Percentiles rank a stretch among this genome's conserved stretches.
phyloP scores from a whole-genome alignment of 768 basidiomycete species.

The Tricholoma hemisulphureum region DNA sequence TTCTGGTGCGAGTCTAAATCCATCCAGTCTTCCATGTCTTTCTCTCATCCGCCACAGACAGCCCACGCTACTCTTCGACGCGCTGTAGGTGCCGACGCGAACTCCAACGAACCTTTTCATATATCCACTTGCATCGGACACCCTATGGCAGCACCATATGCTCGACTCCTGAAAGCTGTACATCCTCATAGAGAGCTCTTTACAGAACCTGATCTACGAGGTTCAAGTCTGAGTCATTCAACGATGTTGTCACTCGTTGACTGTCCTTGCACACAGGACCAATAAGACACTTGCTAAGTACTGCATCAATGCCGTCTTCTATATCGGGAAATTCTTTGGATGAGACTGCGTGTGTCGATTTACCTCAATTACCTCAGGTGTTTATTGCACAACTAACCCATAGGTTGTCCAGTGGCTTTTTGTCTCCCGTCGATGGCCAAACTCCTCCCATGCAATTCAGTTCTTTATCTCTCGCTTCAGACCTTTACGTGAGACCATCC shows the following conservation, averaged over 20 bases:
- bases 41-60: constrained; percentile 25
- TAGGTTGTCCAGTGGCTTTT: not conserved
- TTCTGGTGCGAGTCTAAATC: constrained; percentile 38
- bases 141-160: constrained; percentile 36
- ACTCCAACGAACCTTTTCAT: constrained; percentile 27
- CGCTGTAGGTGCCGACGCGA: constrained; percentile 22
- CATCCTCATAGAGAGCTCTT: constrained; percentile 30
- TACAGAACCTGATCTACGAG: constrained; percentile 32
- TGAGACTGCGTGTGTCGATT: not conserved
- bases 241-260: not conserved
- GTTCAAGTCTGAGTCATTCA: constrained; percentile 17
- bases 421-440: not conserved
- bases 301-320: not conserved
- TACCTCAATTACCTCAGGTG: constrained; percentile 7
- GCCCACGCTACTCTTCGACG: constrained; percentile 37
- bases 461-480: constrained; percentile 15
- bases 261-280: not conserved
- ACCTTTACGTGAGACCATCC: constrained; percentile 5
- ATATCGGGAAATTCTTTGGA: not conserved
- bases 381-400: not conserved
- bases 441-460: constrained; percentile 14
- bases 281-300: not conserved
- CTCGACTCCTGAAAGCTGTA: constrained; percentile 32
- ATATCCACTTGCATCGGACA: constrained; percentile 26
- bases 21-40: not conserved